These are phyloP conservation scores for Plenodomus tracheiphilus DNA, from an alignment of 2,329 filamentous ascomycete species.

Conservation along the genomic window DNA sequence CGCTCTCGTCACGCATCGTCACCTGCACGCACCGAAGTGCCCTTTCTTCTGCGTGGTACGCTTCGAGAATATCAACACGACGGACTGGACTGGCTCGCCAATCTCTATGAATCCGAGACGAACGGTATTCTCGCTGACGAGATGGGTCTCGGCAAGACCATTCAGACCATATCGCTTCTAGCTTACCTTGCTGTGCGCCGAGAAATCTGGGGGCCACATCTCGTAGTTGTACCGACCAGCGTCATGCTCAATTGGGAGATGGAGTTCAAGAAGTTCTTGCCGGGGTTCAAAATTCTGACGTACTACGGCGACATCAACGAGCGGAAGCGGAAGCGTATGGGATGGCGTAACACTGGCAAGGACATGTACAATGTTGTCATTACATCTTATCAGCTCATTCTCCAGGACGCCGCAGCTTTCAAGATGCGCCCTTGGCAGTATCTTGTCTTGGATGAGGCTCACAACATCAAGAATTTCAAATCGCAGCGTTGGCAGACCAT, in stretches of 20 bases:
- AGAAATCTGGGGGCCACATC: constrained; percentile 91
- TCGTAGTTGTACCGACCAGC: constrained; percentile 95
- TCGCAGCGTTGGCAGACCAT: constrained; percentile 96
- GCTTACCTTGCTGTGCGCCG: constrained; percentile 90
- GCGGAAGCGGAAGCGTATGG: constrained; percentile 83
- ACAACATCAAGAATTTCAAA: constrained; percentile 99
- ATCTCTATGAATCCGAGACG: constrained; percentile 86
- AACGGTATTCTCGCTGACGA: constrained; percentile 97
- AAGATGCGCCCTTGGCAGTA: constrained; percentile 95
- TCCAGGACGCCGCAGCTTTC: constrained; percentile 92
- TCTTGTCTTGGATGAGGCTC: constrained; percentile 95
- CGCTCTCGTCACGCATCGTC: constrained; percentile 36
- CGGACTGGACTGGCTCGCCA: constrained; percentile 95
- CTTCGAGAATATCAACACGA: constrained; percentile 95
- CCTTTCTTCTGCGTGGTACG: constrained; percentile 76
- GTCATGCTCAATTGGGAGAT: constrained; percentile 99
- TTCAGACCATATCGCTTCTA: constrained; percentile 92
- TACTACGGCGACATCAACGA: constrained; percentile 97
- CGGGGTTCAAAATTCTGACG: constrained; percentile 95
- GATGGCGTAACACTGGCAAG: constrained; percentile 85
- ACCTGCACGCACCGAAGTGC: constrained; percentile 40
- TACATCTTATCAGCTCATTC: constrained; percentile 93
- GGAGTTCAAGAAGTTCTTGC: constrained; percentile 99
- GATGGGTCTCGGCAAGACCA: constrained; percentile 98
- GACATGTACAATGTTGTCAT: constrained; percentile 91